phyloP scores from a whole-genome alignment of 331 rosid genomes.

The Malus hybrid region DNA sequence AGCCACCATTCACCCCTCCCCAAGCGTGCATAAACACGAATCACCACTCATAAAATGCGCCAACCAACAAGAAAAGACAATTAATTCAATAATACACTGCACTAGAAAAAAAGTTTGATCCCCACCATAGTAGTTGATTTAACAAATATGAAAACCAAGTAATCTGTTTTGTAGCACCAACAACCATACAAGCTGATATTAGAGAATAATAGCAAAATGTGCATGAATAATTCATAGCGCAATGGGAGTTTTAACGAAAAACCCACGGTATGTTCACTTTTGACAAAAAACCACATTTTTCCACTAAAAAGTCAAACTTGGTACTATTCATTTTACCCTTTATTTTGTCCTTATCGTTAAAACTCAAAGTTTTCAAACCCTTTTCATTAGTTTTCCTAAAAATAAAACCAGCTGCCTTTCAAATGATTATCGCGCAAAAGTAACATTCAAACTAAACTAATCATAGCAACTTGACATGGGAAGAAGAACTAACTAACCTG shows the following conservation, averaged over 20 bases:
- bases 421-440: not conserved
- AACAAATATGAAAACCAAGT: not conserved
- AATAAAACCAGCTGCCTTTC: not conserved
- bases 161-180: not conserved
- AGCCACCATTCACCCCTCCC: not conserved
- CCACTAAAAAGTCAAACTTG: too few species aligned
- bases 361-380: too few species aligned
- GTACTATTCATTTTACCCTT: too few species aligned
- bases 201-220: not conserved
- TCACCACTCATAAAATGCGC: not conserved
- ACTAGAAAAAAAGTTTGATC: not conserved
- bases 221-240: not conserved
- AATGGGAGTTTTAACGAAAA: too few species aligned
- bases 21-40: not conserved
- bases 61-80: not conserved
- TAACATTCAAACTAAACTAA: not conserved
- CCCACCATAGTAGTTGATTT: not conserved
- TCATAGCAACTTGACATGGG: not conserved
- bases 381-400: too few species aligned
- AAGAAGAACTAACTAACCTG: slow-evolving; percentile 55
- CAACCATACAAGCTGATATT: not conserved
- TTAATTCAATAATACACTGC: not conserved
- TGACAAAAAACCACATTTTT: too few species aligned
- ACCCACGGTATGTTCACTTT: too few species aligned
- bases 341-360: too few species aligned